These are phyloP conservation scores for Penicillium digitatum DNA, from an alignment of 2,329 filamentous ascomycete genomes.

Conservation along the genomic window DNA sequence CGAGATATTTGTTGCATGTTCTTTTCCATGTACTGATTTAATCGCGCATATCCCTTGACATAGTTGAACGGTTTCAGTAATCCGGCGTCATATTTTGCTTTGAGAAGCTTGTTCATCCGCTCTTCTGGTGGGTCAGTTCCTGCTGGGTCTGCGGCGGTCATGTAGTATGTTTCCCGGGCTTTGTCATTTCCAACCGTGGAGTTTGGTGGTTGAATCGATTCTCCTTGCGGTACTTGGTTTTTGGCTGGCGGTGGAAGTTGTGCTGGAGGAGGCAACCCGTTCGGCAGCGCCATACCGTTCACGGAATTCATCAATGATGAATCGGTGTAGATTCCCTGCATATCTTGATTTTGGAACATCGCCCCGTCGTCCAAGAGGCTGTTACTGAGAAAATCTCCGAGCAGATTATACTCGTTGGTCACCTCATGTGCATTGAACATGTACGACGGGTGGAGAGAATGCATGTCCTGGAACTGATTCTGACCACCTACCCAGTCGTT, in stretches of 20 bases:
- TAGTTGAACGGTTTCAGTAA: constrained; percentile 97
- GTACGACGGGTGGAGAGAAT: constrained; percentile 87
- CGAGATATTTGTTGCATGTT: constrained; percentile 78
- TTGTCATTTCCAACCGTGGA: constrained; percentile 64
- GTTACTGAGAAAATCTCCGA: constrained; percentile 93
- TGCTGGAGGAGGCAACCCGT: constrained; percentile 35
- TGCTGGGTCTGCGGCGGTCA: constrained; percentile 91
- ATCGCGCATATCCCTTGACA: constrained; percentile 86
- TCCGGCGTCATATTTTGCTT: constrained; percentile 93
- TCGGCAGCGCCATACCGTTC: constrained; percentile 32
- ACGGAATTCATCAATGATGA: constrained; percentile 50
- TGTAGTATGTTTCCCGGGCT: constrained; percentile 78
- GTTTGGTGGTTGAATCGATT: constrained; percentile 57
- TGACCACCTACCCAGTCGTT: constrained; percentile 76
- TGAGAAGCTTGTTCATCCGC: constrained; percentile 88
- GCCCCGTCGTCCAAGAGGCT: constrained; percentile 82
- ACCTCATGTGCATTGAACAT: constrained; percentile 94
- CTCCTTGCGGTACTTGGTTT: constrained; percentile 39
- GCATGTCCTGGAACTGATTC: constrained; percentile 89
- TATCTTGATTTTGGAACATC: constrained; percentile 63
- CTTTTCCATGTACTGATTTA: constrained; percentile 87
- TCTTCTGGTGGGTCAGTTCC: constrained; percentile 84
- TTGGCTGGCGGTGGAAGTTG: constrained; percentile 34
- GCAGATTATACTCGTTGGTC: constrained; percentile 90
- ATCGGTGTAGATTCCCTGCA: constrained; percentile 59